Evolutionary conservation across 345 rosid genomes (phyloP), one percentile per base, ranked within the genome.

Genomic region (Euphorbia tirucalli): DNA sequence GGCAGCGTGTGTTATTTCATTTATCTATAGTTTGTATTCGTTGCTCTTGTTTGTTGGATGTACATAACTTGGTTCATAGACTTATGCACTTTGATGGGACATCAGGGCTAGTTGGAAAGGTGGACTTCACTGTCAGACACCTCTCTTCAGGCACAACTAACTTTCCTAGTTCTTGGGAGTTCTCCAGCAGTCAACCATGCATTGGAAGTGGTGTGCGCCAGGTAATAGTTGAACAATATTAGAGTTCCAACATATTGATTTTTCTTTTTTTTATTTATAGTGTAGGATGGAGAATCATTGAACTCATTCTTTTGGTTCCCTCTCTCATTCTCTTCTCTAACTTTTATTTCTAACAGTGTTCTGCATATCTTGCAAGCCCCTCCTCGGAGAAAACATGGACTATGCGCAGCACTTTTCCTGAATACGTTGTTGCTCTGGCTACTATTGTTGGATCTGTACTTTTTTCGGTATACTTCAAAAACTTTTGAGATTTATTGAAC

Each of bases 351-450:
- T 57, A 73, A 74, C 88, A 94, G 98, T 94, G 98, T 73, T 79
- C 97, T 19, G 98, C 97, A 4, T 89, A 81, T 81, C 74, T 79
- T 63, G 90, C 95, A 39, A 83, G 67, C 71, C 82, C 89, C 46
- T 73, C 95, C 63, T 89, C 98, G 15, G 98, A 91, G 83, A 92
- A 92, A 81, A 92, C 95, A 37, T 94, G 98, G 98, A 87, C 93
- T 14, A 94, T 92, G 98, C 92, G 87, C 5, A 58, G 95, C 28
- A 94, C 98, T 25, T 92, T 94, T 71, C 98, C 97, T 58, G 97
- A 94, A 92, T 94, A 94, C 79, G 91, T 94, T 73, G 98, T 94
- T 80, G 98, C 98, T 82, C 95, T 94, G 64, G 92, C 97, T 62
- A 94, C 98, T 28, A 86, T 94, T 66, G 97, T 88, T 72, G 98